Percentiles rank a stretch among this genome's conserved stretches.
phyloP scores from a whole-genome alignment of 257 asterid genomes.

The Osmanthus fragrans region DNA sequence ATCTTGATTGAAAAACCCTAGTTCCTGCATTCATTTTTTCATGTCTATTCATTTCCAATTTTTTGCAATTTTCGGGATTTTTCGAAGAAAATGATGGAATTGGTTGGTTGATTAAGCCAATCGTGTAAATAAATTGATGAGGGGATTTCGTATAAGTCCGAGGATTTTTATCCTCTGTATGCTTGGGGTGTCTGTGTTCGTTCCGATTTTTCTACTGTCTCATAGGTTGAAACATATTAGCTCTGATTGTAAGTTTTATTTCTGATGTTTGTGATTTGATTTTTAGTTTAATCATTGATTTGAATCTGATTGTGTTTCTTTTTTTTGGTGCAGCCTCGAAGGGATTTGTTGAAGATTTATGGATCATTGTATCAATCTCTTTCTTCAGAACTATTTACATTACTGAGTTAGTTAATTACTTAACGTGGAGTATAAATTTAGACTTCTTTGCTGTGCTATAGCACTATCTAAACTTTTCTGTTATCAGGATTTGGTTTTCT shows the following conservation, averaged over 20 bases:
- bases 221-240: conserved; percentile 55
- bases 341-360: conserved; percentile 72
- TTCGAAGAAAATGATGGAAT: conserved; percentile 39
- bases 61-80: conserved; percentile 14
- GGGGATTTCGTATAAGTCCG: conserved; percentile 61
- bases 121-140: conserved; percentile 50
- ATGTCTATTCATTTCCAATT: conserved; percentile 8
- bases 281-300: conserved; percentile 9
- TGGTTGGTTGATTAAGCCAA: conserved; percentile 18
- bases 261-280: background rate
- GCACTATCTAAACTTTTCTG: no score
- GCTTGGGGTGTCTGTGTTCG: conserved; percentile 59
- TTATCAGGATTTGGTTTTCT: background rate
- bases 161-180: conserved; percentile 90
- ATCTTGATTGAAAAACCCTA: conserved; percentile 45
- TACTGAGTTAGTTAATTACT: conserved; percentile 20
- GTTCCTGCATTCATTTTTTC: conserved; percentile 12
- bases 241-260: conserved; percentile 49
- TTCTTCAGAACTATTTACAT: conserved; percentile 9
- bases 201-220: conserved; percentile 67
- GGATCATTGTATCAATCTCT: conserved; percentile 60
- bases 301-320: conserved; percentile 14
- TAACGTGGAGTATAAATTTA: background rate
- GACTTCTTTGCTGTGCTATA: no score
- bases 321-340: conserved; percentile 48